phyloP scores from a whole-genome alignment of 2,329 filamentous ascomycete genomes.

The Aspergillus intermedius region DNA sequence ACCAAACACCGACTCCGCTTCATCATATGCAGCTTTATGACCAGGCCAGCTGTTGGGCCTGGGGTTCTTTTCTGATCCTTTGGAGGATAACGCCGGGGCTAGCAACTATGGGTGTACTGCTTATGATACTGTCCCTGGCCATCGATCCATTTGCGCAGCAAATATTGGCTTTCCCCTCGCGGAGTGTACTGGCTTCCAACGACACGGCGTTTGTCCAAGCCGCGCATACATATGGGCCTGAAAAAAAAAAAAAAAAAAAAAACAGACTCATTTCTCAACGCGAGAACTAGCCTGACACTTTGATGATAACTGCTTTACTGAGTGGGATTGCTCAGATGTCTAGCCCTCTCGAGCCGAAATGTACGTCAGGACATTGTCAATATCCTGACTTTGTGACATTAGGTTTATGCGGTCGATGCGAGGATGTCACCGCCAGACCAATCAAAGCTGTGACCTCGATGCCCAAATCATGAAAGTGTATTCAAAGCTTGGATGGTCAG shows the following conservation, averaged over 20 bases:
- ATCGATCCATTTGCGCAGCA: slow-evolving; percentile 25
- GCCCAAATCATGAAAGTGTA: not conserved
- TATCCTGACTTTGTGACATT: slow-evolving; percentile 10
- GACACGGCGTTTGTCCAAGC: slow-evolving; percentile 5
- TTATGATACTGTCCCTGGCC: slow-evolving; percentile 18
- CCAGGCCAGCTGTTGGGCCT: slow-evolving; percentile 22
- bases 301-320: slow-evolving; percentile 1
- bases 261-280: too few species aligned
- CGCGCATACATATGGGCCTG: slow-evolving; percentile 5
- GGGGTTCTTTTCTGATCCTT: slow-evolving; percentile 19
- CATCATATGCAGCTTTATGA: slow-evolving; percentile 20
- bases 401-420: slow-evolving; percentile 12
- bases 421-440: slow-evolving; percentile 8
- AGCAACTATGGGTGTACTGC: slow-evolving; percentile 15
- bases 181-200: not conserved
- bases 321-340: slow-evolving; percentile 1
- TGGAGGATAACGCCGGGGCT: slow-evolving; percentile 9
- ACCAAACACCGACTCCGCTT: slow-evolving; percentile 9
- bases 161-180: slow-evolving; percentile 9
- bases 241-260: too few species aligned
- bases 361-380: slow-evolving; percentile 4
- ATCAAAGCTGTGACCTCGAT: slow-evolving; percentile 5
- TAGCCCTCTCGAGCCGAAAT: slow-evolving; percentile 5
- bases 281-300: not conserved
- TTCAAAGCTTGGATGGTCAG: not conserved